Conservation (phyloP, 1,139 yeast species). For the Barnettozyma hawaiiensis region DNA sequence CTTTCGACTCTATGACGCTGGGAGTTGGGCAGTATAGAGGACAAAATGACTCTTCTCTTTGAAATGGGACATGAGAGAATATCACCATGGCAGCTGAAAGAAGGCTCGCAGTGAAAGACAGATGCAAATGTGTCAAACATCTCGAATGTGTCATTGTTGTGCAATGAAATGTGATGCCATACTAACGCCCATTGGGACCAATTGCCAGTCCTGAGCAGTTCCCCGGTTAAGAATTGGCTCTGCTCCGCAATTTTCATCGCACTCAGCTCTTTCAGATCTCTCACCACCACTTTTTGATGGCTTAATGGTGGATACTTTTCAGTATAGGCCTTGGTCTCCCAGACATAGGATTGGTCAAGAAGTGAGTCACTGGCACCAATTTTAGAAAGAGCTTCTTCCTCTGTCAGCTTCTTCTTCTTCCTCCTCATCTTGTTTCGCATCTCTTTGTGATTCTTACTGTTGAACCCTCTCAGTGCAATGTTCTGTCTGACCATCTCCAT, state of each 20-base stretch:
- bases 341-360: constrained; percentile 17
- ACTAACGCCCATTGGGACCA: constrained; percentile 28
- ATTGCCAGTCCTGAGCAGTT: constrained; percentile 19
- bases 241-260: constrained; percentile 24
- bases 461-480: background rate
- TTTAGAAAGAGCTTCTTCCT: constrained; percentile 13
- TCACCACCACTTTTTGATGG: constrained; percentile 2
- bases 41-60: constrained; percentile 14
- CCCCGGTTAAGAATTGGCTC: constrained; percentile 15
- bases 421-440: background rate
- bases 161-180: constrained; percentile 26
- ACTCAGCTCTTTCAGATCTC: constrained; percentile 21
- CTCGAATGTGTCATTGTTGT: constrained; percentile 26
- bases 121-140: constrained; percentile 27
- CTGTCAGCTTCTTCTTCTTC: constrained; percentile 4
- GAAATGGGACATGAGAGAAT: constrained; percentile 8
- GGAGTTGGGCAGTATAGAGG: constrained; percentile 12
- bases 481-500: background rate
- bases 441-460: background rate
- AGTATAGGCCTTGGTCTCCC: constrained; percentile 11
- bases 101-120: constrained; percentile 15
- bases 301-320: constrained; percentile 9
- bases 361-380: constrained; percentile 17
- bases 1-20: constrained; percentile 24
- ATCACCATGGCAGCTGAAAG: constrained; percentile 25